Conservation (phyloP, 1,284 basidiomycete species). For the Ustilago esculenta region DNA sequence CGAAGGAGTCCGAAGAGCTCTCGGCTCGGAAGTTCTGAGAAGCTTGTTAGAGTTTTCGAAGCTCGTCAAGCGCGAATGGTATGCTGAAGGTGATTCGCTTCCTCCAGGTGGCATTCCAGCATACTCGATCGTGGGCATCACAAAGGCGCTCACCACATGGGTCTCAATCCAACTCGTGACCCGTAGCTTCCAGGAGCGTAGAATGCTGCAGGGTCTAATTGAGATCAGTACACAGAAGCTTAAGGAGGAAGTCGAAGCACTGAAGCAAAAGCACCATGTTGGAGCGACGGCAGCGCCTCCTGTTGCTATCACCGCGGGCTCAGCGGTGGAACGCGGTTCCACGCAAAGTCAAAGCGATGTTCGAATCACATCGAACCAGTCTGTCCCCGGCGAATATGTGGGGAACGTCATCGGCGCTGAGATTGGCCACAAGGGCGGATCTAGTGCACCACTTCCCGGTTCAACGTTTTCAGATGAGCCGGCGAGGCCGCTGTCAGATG, state of each 20-base stretch:
- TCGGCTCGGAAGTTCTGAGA: slow-evolving; percentile 54
- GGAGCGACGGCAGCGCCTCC: slow-evolving; percentile 13
- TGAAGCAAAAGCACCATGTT: slow-evolving; percentile 30
- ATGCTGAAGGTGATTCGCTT: slow-evolving; percentile 44
- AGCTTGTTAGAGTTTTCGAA: slow-evolving; percentile 47
- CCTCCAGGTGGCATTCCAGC: slow-evolving; percentile 60
- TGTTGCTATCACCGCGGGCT: slow-evolving; percentile 2
- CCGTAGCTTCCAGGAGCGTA: slow-evolving; percentile 41
- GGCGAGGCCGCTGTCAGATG: slow-evolving; percentile 34
- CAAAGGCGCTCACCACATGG: slow-evolving; percentile 58
- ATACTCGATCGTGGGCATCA: slow-evolving; percentile 52
- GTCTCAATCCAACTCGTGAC: slow-evolving; percentile 60
- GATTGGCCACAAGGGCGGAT: slow-evolving; percentile 41
- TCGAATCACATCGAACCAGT: slow-evolving; percentile 51
- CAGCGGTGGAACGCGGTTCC: not conserved
- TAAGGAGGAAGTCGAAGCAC: slow-evolving; percentile 29
- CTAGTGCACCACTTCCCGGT: slow-evolving; percentile 16
- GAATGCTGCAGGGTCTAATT: slow-evolving; percentile 44
- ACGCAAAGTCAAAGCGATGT: slow-evolving; percentile 22
- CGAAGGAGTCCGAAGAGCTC: slow-evolving; percentile 46
- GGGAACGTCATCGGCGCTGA: slow-evolving; percentile 60
- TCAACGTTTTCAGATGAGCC: slow-evolving; percentile 25
- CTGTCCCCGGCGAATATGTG: slow-evolving; percentile 27
- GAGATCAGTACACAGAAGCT: slow-evolving; percentile 44
- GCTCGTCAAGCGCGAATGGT: slow-evolving; percentile 61